Conservation (phyloP, 192 early-diverging fungal genomes). For the Podila epigama region DNA sequence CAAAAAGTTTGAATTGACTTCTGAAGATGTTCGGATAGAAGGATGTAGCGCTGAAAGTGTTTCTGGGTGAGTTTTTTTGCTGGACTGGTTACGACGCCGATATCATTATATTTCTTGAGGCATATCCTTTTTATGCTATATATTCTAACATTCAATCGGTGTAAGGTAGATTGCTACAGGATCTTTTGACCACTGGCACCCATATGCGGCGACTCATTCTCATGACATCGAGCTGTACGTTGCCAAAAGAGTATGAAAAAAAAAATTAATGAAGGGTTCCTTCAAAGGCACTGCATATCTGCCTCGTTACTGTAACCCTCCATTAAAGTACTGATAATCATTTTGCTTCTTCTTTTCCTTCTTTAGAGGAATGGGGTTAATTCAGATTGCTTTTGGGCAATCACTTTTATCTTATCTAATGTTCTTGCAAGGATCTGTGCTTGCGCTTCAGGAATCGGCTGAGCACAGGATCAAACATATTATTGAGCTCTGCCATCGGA, state of each 20-base stretch:
- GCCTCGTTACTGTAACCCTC: too few relatives aligned
- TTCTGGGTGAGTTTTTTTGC: conserved; percentile 4
- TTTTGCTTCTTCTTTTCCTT: background rate
- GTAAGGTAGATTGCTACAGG: conserved; percentile 17
- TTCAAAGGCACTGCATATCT: too few relatives aligned
- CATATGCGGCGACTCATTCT: conserved; percentile 35
- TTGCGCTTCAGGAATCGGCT: conserved; percentile 21
- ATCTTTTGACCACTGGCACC: conserved; percentile 31
- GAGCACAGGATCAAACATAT: conserved; percentile 2
- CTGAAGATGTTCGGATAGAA: conserved; percentile 18
- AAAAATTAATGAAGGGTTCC: background rate
- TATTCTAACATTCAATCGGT: background rate
- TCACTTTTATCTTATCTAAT: conserved; percentile 39
- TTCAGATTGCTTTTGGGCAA: conserved; percentile 48
- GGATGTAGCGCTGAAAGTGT: conserved; percentile 25
- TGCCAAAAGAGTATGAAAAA: conserved; percentile 31
- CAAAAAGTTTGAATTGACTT: conserved; percentile 13
- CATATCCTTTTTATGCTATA: background rate
- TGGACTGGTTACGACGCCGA: background rate
- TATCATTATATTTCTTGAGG: too few relatives aligned
- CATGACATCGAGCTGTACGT: conserved; percentile 28
- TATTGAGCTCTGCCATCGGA: conserved; percentile 37
- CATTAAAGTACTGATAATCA: background rate
- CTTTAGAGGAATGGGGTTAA: conserved; percentile 40
- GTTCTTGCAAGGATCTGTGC: conserved; percentile 39